Percentiles rank a stretch among this genome's conserved stretches.
These are phyloP conservation scores for Lasiodiplodia gonubiensis DNA, from an alignment of 2,329 filamentous ascomycete species.

Conservation along the genomic window DNA sequence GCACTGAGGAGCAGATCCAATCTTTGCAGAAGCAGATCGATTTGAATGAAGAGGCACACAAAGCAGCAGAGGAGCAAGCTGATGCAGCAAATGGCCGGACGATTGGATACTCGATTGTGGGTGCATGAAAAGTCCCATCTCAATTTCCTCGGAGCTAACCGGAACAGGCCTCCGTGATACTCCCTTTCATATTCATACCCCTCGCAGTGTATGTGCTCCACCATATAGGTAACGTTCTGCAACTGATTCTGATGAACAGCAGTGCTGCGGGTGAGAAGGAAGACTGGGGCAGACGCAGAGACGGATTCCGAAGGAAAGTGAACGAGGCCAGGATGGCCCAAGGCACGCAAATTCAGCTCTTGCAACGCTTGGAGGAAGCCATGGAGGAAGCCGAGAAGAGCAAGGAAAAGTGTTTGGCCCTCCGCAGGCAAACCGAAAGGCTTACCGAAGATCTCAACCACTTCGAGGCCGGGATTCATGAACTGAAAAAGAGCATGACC, in stretches of 20 bases:
- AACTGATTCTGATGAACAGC: neutral
- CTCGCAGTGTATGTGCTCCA: slow-evolving; percentile 1
- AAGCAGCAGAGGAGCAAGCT: neutral
- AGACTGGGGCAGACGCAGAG: slow-evolving; percentile 5
- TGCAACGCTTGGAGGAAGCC: neutral
- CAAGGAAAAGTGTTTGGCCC: neutral
- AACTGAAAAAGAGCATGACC: slow-evolving; percentile 14
- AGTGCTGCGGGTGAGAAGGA: neutral
- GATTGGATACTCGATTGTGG: slow-evolving; percentile 11
- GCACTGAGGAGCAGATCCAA: slow-evolving; percentile 4
- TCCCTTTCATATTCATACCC: slow-evolving; percentile 16
- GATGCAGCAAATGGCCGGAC: slow-evolving; percentile 5
- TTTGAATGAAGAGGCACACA: neutral
- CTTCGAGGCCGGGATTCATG: slow-evolving; percentile 8
- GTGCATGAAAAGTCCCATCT: neutral
- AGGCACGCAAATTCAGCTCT: neutral
- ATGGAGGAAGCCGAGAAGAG: neutral
- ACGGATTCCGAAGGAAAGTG: slow-evolving; percentile 13
- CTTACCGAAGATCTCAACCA: slow-evolving; percentile 1
- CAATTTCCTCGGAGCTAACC: neutral
- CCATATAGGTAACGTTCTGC: accelerated
- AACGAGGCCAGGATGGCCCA: neutral
- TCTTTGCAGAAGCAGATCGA: slow-evolving; percentile 19
- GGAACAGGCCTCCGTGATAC: neutral
- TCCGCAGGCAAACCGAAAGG: neutral